Evolutionary conservation across 768 basidiomycete genomes (phyloP).

Genomic region (Tricholoma sp.): DNA sequence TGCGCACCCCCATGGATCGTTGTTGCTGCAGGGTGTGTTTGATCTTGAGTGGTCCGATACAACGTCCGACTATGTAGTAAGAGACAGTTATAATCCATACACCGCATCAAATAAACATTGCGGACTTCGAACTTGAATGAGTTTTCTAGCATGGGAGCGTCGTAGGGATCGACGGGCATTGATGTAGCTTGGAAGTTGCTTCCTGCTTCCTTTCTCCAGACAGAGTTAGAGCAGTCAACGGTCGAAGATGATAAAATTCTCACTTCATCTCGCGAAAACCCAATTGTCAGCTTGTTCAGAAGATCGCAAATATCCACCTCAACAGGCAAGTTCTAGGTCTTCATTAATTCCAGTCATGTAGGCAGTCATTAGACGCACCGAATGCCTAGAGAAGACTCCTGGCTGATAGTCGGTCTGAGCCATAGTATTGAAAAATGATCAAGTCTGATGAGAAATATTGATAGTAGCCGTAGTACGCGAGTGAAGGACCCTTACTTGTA

Average conservation of each 20-base stretch:
- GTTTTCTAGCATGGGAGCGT: conserved; percentile 42
- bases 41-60: conserved; percentile 38
- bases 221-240: conserved; percentile 14
- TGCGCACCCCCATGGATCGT: conserved; percentile 47
- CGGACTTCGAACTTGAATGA: conserved; percentile 32
- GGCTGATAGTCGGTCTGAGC: not conserved
- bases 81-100: not conserved
- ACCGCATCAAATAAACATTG: not conserved
- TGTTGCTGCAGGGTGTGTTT: conserved; percentile 33
- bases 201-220: conserved; percentile 42
- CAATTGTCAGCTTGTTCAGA: conserved; percentile 46
- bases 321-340: conserved; percentile 8
- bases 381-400: not conserved
- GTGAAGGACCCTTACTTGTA: not conserved
- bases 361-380: not conserved
- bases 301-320: conserved; percentile 51
- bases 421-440: not conserved
- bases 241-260: conserved; percentile 7
- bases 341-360: not conserved
- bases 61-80: conserved; percentile 34
- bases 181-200: conserved; percentile 22
- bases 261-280: conserved; percentile 29
- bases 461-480: not conserved
- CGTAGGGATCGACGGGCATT: conserved; percentile 16
- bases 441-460: not conserved